phyloP scores from a whole-genome alignment of 257 asterid species.

The Gynochthodes officinalis region DNA sequence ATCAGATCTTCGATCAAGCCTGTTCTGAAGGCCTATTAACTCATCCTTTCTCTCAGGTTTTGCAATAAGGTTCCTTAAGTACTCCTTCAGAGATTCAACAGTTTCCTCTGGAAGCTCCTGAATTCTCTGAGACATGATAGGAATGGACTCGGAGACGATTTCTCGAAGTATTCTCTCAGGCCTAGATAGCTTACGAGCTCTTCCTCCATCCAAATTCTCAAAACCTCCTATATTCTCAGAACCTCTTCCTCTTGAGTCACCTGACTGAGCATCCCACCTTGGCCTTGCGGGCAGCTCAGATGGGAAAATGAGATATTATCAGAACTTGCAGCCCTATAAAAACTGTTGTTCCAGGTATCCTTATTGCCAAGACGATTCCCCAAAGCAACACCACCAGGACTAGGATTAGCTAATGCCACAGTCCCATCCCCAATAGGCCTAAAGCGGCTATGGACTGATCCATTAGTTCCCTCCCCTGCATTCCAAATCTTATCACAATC shows the following conservation, averaged over 20 bases:
- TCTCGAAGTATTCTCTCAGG: slow-evolving; percentile 74
- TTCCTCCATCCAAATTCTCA: slow-evolving; percentile 45
- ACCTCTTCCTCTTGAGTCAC: slow-evolving; percentile 52
- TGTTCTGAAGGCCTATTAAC: slow-evolving; percentile 50
- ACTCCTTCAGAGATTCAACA: slow-evolving; percentile 60
- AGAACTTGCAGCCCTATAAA: slow-evolving; percentile 56
- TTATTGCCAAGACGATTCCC: slow-evolving; percentile 42
- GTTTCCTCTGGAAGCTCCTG: slow-evolving; percentile 74
- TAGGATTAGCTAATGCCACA: slow-evolving; percentile 54
- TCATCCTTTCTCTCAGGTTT: slow-evolving; percentile 60
- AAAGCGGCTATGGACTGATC: slow-evolving; percentile 83
- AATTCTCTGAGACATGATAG: slow-evolving; percentile 59
- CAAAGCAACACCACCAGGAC: slow-evolving; percentile 45
- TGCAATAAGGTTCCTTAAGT: slow-evolving; percentile 47
- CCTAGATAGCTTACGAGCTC: slow-evolving; percentile 40
- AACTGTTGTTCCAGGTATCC: slow-evolving; percentile 54
- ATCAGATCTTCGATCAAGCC: slow-evolving; percentile 77
- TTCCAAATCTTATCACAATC: slow-evolving; percentile 81
- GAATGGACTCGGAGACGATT: slow-evolving; percentile 61
- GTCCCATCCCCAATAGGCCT: slow-evolving; percentile 86
- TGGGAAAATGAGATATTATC: slow-evolving; percentile 66
- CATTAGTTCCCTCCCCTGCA: slow-evolving; percentile 90
- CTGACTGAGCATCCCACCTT: slow-evolving; percentile 47
- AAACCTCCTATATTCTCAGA: slow-evolving; percentile 41
- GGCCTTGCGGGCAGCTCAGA: slow-evolving; percentile 84